Evolutionary conservation across 2,329 filamentous ascomycete genomes (phyloP).

Genomic region (Phyllosticta paracitricarpa): DNA sequence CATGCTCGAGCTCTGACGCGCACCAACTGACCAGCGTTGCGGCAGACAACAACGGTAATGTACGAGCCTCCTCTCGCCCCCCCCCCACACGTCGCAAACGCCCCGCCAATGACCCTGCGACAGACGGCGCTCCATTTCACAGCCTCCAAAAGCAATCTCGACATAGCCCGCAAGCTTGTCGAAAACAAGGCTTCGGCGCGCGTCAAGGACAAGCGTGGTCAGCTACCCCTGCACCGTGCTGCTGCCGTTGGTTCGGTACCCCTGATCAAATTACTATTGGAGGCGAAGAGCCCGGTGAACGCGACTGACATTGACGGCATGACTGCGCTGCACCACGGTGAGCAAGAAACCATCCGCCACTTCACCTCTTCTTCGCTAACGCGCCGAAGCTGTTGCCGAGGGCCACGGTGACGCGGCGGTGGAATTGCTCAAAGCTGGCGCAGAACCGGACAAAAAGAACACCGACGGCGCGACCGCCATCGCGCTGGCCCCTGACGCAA

Average conservation of each 20-base stretch:
- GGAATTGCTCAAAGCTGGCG: constrained; percentile 71
- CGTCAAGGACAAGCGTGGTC: constrained; percentile 76
- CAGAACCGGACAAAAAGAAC: constrained; percentile 71
- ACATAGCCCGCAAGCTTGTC: constrained; percentile 69
- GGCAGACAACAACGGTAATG: constrained; percentile 51
- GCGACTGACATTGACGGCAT: constrained; percentile 72
- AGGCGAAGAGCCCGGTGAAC: constrained; percentile 71
- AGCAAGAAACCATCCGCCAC: neutral
- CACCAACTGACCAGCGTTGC: neutral
- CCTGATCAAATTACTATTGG: constrained; percentile 69
- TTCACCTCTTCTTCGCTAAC: neutral
- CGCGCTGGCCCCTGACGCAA: constrained; percentile 75
- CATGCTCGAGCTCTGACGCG: neutral
- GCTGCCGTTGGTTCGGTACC: constrained; percentile 84
- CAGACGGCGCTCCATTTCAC: constrained; percentile 86
- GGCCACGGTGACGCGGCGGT: constrained; percentile 72
- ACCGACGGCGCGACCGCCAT: constrained; percentile 60
- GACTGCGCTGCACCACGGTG: constrained; percentile 75
- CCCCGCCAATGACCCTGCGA: neutral
- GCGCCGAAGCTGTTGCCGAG: constrained; percentile 52
- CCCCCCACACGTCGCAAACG: constrained; percentile 1
- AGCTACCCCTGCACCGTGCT: constrained; percentile 82
- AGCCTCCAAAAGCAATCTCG: constrained; percentile 79
- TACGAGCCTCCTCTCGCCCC: constrained; percentile 33
- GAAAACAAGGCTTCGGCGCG: constrained; percentile 65